These are phyloP conservation scores for Leucocoprinus gongylophorus DNA, from an alignment of 1,284 basidiomycete genomes.

Conservation along the genomic window DNA sequence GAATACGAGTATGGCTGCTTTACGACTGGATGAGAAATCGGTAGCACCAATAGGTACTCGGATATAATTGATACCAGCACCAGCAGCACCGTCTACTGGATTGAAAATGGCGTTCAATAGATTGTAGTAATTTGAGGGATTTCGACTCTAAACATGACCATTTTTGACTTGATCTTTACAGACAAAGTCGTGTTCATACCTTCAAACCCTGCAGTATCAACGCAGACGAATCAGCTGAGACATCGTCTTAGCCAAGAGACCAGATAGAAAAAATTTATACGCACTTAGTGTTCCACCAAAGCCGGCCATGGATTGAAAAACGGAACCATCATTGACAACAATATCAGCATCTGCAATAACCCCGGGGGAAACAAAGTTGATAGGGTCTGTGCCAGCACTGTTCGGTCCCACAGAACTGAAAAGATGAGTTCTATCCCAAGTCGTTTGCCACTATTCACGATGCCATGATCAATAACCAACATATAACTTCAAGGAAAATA, in stretches of 20 bases:
- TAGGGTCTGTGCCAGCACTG: constrained; percentile 31
- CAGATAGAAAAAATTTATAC: constrained; percentile 10
- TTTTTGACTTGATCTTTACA: no score
- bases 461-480: background rate
- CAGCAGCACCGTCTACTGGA: constrained; percentile 40
- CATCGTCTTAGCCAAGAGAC: background rate
- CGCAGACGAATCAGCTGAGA: constrained; percentile 46
- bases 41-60: constrained; percentile 48
- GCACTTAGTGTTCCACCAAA: constrained; percentile 46
- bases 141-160: constrained; percentile 24
- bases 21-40: constrained; percentile 45
- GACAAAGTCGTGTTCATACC: constrained; percentile 21
- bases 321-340: constrained; percentile 35
- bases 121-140: constrained; percentile 40
- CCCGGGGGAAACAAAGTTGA: constrained; percentile 46
- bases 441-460: constrained; percentile 49
- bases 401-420: constrained; percentile 39
- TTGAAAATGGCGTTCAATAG: constrained; percentile 41
- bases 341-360: constrained; percentile 42
- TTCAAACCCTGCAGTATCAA: constrained; percentile 43
- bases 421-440: constrained; percentile 47
- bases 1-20: constrained; percentile 8
- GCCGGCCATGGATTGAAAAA: constrained; percentile 42
- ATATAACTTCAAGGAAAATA: background rate
- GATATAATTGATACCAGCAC: constrained; percentile 45